Evolutionary conservation across 2,329 filamentous ascomycete species (phyloP).

Genomic region (Taxawa tesnikishii): DNA sequence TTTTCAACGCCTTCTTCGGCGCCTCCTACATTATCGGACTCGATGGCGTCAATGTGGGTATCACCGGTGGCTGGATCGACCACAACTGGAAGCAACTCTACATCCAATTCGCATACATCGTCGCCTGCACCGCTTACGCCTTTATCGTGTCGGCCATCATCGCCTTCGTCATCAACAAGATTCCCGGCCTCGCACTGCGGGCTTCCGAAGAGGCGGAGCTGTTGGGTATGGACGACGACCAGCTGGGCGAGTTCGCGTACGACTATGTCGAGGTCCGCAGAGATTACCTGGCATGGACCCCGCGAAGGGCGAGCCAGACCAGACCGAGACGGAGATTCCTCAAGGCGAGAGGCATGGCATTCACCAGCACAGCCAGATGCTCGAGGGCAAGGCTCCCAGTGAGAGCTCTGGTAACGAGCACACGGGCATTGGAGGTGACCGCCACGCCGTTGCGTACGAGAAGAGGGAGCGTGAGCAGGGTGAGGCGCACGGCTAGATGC

Average conservation of each 20-base stretch:
- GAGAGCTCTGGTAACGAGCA: conserved; percentile 30
- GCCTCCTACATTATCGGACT: conserved; percentile 60
- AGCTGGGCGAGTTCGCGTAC: conserved; percentile 82
- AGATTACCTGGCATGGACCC: conserved; percentile 81
- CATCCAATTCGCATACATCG: conserved; percentile 68
- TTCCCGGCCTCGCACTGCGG: conserved; percentile 68
- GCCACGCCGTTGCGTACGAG: conserved; percentile 39
- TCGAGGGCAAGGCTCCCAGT: conserved; percentile 42
- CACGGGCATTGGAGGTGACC: conserved; percentile 38
- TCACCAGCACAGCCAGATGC: conserved; percentile 54
- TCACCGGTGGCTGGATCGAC: conserved; percentile 57
- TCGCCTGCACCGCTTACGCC: conserved; percentile 52
- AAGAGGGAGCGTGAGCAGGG: conserved; percentile 20
- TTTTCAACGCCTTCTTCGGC: conserved; percentile 65
- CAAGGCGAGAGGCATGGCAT: conserved; percentile 59
- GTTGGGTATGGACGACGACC: conserved; percentile 80
- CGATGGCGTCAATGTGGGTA: conserved; percentile 58
- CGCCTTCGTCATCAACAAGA: conserved; percentile 60
- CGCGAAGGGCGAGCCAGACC: conserved; percentile 51
- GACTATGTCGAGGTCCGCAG: conserved; percentile 82
- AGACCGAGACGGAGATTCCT: conserved; percentile 48
- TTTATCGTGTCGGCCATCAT: conserved; percentile 64
- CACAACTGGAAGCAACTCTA: conserved; percentile 64
- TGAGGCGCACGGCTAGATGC: conserved; percentile 4
- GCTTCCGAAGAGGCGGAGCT: conserved; percentile 73